Evolutionary conservation across 257 asterid species (phyloP).

Genomic region (Solanum boliviense): DNA sequence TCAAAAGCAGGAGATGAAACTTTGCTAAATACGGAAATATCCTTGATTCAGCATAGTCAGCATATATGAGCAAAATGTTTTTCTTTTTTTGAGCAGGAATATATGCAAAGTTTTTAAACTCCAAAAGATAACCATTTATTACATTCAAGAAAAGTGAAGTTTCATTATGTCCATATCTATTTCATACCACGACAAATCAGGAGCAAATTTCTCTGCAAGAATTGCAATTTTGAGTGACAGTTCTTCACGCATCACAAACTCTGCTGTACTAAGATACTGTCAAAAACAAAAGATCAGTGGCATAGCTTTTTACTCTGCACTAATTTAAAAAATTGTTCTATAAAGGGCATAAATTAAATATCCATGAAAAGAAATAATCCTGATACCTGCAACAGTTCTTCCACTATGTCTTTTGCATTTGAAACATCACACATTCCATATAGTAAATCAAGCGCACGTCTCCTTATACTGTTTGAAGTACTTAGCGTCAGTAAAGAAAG

Average conservation of each 20-base stretch:
- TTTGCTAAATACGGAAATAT: neutral
- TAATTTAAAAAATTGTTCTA: neutral
- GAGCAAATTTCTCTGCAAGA: constrained; percentile 95
- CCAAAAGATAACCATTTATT: neutral
- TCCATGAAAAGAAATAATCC: constrained; percentile 5
- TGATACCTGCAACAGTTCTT: constrained; percentile 79
- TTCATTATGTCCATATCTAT: neutral
- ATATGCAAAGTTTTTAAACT: neutral
- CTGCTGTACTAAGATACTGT: constrained; percentile 84
- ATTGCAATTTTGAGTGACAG: constrained; percentile 83
- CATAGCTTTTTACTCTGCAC: neutral
- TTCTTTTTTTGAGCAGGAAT: neutral
- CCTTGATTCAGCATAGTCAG: neutral
- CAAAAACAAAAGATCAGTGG: constrained; percentile 12
- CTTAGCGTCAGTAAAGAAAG: constrained; percentile 8
- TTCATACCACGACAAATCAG: constrained; percentile 88
- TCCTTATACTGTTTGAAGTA: constrained; percentile 54
- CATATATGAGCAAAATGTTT: neutral
- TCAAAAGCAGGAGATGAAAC: neutral
- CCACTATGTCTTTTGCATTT: constrained; percentile 95
- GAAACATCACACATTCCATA: constrained; percentile 99
- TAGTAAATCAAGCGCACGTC: constrained; percentile 94
- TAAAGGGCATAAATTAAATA: neutral
- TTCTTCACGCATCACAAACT: constrained; percentile 54
- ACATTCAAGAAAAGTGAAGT: neutral